Evolutionary conservation across 1,284 basidiomycete genomes (phyloP).

Genomic region (Agaricales sp.): DNA sequence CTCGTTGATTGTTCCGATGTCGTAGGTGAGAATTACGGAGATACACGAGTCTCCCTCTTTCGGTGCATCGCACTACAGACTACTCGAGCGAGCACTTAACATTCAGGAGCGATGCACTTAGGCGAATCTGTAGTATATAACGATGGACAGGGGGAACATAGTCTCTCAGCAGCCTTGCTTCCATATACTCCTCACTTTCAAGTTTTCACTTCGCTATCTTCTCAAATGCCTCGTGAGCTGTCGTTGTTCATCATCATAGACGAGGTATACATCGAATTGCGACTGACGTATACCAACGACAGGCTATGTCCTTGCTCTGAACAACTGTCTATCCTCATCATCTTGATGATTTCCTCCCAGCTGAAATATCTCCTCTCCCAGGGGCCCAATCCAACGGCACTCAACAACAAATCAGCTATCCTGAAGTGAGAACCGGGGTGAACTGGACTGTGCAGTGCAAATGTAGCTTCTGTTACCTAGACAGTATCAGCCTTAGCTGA

Average conservation of each 20-base stretch:
- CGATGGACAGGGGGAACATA: background rate
- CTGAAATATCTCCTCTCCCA: background rate
- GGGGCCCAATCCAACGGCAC: background rate
- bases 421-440: background rate
- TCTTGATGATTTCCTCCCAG: background rate
- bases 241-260: too few species aligned
- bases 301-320: background rate
- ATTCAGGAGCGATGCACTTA: background rate
- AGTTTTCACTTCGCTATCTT: background rate
- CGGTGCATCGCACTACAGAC: background rate
- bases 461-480: background rate
- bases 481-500: background rate
- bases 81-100: background rate
- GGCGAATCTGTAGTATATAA: background rate
- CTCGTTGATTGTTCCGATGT: background rate
- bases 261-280: too few species aligned
- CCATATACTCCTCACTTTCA: background rate
- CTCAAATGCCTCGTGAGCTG: background rate
- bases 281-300: background rate
- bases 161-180: background rate
- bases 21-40: background rate
- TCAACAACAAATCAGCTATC: background rate
- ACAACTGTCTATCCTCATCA: background rate
- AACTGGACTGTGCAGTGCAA: background rate
- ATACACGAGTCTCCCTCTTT: background rate